Evolutionary conservation across 441 rosid genomes (phyloP), one percentile per base, ranked within the genome.

Genomic region (Euphorbia schlechtendalii): DNA sequence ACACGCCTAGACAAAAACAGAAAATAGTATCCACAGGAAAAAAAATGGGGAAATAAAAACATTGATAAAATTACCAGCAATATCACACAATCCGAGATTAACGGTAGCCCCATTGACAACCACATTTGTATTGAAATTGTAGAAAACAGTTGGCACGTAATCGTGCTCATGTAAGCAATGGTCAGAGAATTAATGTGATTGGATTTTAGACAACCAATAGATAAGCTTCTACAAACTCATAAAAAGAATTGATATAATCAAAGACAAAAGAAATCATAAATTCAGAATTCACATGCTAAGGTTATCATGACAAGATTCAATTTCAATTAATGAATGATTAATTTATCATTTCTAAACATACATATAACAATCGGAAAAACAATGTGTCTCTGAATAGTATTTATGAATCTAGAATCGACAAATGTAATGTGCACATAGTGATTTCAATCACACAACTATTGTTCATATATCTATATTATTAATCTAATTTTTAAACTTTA

Each of bases 111-210:
- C 96, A 75, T 90, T 85, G 38, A 90, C 96, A 36, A 90, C 90
- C 63, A 90, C 96, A 78, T 90, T 90, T 67, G 96, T 95, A 66
- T 94, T 89, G 86, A 89, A 90, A 82, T 90, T 90, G 83, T 90
- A 95, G 71, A 90, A 87, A 63, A 90, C 95, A 87, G n/a, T n/a
- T n/a, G n/a, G n/a, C n/a, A n/a, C n/a, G n/a, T n/a, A n/a, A n/a
- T n/a, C n/a, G n/a, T n/a, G 87, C 68, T 15, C 48, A 62, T 62
- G 59, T 55, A 60, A 51, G 13, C 52, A 66, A 6, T 25, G 58
- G 43, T 25, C 59, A 51, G 65, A 27, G 5, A 76, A 66, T 66
- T 34, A 69, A 56, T 48, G 21, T n/a, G n/a, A n/a, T n/a, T n/a
- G n/a, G n/a, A n/a, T n/a, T n/a, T n/a, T n/a, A n/a, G n/a, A 32